A percentile compares a stretch with the other conserved stretches of the same genome.
Evolutionary conservation across 306 rosid genomes (phyloP).

Genomic region (Sesbania bispinosa): DNA sequence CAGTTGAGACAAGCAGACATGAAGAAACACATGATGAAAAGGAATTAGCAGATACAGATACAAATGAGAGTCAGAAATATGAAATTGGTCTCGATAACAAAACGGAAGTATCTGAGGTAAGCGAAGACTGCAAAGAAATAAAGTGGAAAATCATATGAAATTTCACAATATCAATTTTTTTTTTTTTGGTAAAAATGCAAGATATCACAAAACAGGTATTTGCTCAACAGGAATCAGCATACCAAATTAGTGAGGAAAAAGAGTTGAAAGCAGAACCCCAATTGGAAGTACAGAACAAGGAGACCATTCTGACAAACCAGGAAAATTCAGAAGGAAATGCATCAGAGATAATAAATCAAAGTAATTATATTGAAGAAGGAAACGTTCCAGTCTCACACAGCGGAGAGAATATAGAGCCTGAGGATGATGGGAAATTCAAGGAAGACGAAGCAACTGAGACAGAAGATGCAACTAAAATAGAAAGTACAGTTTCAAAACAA

Average conservation of each 20-base stretch:
- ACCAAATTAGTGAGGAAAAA: neutral
- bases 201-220: constrained; percentile 14
- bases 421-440: neutral
- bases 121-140: neutral
- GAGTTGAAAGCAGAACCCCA: neutral
- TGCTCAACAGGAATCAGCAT: neutral
- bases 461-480: neutral
- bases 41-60: neutral
- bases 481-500: neutral
- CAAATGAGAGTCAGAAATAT: constrained; percentile 6
- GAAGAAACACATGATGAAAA: constrained; percentile 10
- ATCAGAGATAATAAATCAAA: neutral
- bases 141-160: neutral
- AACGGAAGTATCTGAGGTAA: constrained; percentile 10
- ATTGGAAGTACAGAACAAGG: neutral
- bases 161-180: neutral
- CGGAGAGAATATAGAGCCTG: neutral
- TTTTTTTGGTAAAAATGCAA: neutral
- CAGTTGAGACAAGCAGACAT: constrained; percentile 3
- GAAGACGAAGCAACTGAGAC: neutral
- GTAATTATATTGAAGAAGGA: neutral
- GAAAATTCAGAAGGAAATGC: neutral
- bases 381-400: neutral
- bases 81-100: neutral
- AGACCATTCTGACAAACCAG: neutral